Base-by-base conservation (phyloP, 148 eudicot genomes). In the Tetragonia tetragonoides region DNA sequence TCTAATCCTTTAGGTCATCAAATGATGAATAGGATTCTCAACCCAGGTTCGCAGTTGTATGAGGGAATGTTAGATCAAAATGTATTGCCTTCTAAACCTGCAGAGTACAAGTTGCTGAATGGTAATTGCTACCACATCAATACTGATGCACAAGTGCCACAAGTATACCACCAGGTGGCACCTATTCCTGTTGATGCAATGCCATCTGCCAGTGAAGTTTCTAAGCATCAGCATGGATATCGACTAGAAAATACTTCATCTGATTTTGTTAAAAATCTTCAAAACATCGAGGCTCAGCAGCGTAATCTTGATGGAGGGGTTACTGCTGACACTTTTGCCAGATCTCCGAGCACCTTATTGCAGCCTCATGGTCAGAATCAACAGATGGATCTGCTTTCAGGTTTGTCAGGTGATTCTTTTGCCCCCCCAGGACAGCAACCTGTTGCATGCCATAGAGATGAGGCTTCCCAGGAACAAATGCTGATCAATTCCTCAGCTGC, bases 331-430 rank as follows among this genome's bases (percentile, higher is more conserved):
- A 49, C 82, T 53, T 65, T 81, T 74, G 83, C 75, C 60, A 75
- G 73, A 74, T 70, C 78, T 70, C 80, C 78, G 49, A 73, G 72
- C 68, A 72, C 76, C 77, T 41, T 59, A 47, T 41, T 68, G 51
- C 80, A 72, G 75, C 64, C 81, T 75, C 75, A 61, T 72, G 86
- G 76, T 77, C 85, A 79, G 23, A 65, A 77, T 70, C 79, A 72
- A 59, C 74, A 78, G 47, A 66, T 71, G 78, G 90, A 88, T 88
- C 76, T 81, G 66, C 84, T 82, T 77, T 84, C 80, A 72, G 90
- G 87, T 66, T 78, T 87, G 18, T 70, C 84, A 11, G 83, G 75
- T 76, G 84, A 85, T 79, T 81, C 84, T 49, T 82, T 64, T 76
- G 80, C 75, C 66, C 80, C 84, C 56, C 24, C 51, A 60, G 79